These are phyloP conservation scores for Macrolepiota dolichaula DNA, from an alignment of 768 basidiomycete genomes.

Conservation along the genomic window DNA sequence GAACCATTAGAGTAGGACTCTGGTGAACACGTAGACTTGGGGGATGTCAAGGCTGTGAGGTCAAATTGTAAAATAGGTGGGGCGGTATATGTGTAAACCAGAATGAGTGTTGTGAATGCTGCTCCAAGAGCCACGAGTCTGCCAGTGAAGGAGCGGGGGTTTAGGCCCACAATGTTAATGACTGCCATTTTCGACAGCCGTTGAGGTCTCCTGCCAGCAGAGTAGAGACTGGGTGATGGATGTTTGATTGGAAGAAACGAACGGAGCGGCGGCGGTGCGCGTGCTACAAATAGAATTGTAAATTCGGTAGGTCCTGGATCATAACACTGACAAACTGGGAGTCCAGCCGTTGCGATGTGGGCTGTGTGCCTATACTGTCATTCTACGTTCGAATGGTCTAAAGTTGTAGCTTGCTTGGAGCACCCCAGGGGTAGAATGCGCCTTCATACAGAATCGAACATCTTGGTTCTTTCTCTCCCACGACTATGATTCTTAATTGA, in stretches of 20 bases:
- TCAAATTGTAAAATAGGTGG: conserved; percentile 5
- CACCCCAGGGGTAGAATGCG: no score
- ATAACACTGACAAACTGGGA: not conserved
- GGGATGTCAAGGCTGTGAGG: not conserved
- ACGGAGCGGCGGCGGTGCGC: not conserved
- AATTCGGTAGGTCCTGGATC: not conserved
- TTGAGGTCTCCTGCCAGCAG: not conserved
- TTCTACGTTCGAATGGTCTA: no score
- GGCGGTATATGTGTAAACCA: conserved; percentile 23
- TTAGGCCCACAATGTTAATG: conserved; percentile 16
- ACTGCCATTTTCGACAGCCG: conserved; percentile 5
- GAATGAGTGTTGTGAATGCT: conserved; percentile 18
- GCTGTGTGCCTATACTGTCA: no score
- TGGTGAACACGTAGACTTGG: conserved; percentile 24
- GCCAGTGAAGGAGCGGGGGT: conserved; percentile 18
- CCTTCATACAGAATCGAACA: no score
- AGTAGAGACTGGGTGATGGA: no score
- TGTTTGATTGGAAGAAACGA: not conserved
- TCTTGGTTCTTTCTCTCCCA: no score
- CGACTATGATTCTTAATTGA: no score
- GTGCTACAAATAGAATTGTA: not conserved
- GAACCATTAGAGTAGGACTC: conserved; percentile 29
- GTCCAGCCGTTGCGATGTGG: not conserved
- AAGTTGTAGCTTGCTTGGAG: no score
- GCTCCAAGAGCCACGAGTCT: conserved; percentile 17